Evolutionary conservation across 2,329 filamentous ascomycete genomes (phyloP).

Genomic region (Cyphellophora europaea): DNA sequence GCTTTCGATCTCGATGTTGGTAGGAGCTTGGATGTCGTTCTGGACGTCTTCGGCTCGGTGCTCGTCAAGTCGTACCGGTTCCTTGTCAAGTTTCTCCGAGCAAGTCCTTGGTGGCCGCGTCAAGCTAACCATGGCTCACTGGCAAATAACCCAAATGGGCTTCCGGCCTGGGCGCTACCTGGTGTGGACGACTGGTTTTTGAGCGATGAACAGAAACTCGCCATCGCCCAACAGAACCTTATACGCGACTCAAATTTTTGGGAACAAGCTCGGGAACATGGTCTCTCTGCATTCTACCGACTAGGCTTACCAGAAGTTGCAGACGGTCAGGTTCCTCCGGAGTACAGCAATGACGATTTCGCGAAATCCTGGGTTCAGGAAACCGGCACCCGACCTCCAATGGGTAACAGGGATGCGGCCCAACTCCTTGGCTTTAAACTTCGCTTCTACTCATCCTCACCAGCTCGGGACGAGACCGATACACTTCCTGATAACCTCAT

Average conservation of each 20-base stretch:
- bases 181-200: constrained; percentile 54
- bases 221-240: constrained; percentile 47
- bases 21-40: constrained; percentile 82
- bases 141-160: constrained; percentile 36
- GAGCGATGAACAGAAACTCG: constrained; percentile 59
- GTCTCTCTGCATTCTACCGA: constrained; percentile 81
- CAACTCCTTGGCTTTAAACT: constrained; percentile 96
- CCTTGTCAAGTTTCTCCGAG: constrained; percentile 83
- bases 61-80: constrained; percentile 89
- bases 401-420: constrained; percentile 82
- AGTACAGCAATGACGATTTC: constrained; percentile 39
- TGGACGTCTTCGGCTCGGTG: constrained; percentile 90
- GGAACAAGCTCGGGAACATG: constrained; percentile 64
- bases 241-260: constrained; percentile 70
- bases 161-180: constrained; percentile 82
- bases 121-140: constrained; percentile 33
- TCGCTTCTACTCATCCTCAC: constrained; percentile 74
- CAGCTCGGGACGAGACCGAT: constrained; percentile 64
- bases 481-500: constrained; percentile 84
- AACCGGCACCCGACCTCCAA: constrained; percentile 73
- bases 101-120: constrained; percentile 94
- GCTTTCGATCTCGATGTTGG: constrained; percentile 96
- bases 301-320: constrained; percentile 62
- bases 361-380: constrained; percentile 66
- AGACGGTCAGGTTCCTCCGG: constrained; percentile 24